These are phyloP conservation scores for Termitomyces sp. DNA, from an alignment of 768 basidiomycete genomes.

Conservation along the genomic window DNA sequence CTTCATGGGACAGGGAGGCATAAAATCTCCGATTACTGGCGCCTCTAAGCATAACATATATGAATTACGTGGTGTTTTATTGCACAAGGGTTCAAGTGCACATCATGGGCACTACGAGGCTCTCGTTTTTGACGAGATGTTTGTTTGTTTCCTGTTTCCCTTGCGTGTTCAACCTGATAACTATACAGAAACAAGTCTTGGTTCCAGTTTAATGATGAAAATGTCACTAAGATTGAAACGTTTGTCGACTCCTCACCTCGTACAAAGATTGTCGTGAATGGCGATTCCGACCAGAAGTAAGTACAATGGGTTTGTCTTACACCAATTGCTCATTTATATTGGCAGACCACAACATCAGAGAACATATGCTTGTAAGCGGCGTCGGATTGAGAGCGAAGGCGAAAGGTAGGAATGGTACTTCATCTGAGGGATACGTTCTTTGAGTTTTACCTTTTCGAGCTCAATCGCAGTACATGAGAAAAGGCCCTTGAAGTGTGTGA, in stretches of 20 bases:
- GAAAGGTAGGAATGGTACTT: constrained; percentile 20
- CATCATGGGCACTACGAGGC: constrained; percentile 90
- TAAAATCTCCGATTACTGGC: background rate
- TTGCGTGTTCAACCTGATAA: constrained; percentile 1
- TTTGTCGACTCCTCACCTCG: constrained; percentile 37
- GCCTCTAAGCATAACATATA: constrained; percentile 41
- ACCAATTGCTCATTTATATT: constrained; percentile 8
- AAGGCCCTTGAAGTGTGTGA: constrained; percentile 1
- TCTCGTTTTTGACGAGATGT: constrained; percentile 73
- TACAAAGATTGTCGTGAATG: constrained; percentile 23
- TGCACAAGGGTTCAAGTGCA: constrained; percentile 90
- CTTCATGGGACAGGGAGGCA: constrained; percentile 37
- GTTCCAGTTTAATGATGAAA: constrained; percentile 93
- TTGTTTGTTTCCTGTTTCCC: constrained; percentile 18
- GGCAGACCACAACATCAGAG: constrained; percentile 24
- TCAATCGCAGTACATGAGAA: background rate
- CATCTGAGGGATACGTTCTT: background rate
- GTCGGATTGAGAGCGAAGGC: constrained; percentile 54
- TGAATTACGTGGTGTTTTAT: constrained; percentile 76
- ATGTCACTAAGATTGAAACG: constrained; percentile 56
- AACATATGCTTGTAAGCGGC: constrained; percentile 41
- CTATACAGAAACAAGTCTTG: constrained; percentile 56
- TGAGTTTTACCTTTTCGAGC: background rate
- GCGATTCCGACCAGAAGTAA: constrained; percentile 18
- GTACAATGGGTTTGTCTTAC: background rate